phyloP scores from a whole-genome alignment of 495 filamentous ascomycete genomes.

The Hypoxylon crocopeplum region DNA sequence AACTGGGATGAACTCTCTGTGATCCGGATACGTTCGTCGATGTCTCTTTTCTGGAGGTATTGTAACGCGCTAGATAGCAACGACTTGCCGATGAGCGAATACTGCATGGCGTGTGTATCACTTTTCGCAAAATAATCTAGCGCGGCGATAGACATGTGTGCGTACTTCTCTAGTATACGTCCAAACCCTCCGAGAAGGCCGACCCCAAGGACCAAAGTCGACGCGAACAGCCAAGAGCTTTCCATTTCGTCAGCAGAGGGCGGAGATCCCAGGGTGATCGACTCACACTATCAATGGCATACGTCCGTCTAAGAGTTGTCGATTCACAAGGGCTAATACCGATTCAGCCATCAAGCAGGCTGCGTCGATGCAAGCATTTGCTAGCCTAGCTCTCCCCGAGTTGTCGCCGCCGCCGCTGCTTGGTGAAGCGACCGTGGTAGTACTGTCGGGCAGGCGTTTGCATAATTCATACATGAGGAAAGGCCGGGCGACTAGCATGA shows the following conservation, averaged over 20 bases:
- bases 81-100: conserved; percentile 54
- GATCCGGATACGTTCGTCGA: conserved; percentile 45
- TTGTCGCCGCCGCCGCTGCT: conserved; percentile 13
- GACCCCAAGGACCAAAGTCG: conserved; percentile 53
- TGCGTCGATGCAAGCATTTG: conserved; percentile 56
- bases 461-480: conserved; percentile 57
- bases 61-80: conserved; percentile 47
- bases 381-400: conserved; percentile 47
- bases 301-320: conserved; percentile 40
- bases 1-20: conserved; percentile 52
- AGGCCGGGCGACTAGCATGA: conserved; percentile 53
- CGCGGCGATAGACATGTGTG: conserved; percentile 45
- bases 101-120: conserved; percentile 53
- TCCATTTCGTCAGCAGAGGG: background rate
- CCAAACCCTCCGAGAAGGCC: conserved; percentile 53
- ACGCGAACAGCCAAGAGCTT: conserved; percentile 56
- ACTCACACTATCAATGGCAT: conserved; percentile 54
- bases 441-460: conserved; percentile 44
- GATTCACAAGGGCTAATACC: conserved; percentile 43
- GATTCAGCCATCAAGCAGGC: conserved; percentile 53
- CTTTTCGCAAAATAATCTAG: conserved; percentile 51
- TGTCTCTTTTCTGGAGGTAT: conserved; percentile 48
- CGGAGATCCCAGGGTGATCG: background rate
- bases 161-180: conserved; percentile 53
- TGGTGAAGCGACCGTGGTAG: conserved; percentile 1